These are phyloP conservation scores for Ceratocystis lukuohia DNA, from an alignment of 2,329 filamentous ascomycete genomes.

Conservation along the genomic window DNA sequence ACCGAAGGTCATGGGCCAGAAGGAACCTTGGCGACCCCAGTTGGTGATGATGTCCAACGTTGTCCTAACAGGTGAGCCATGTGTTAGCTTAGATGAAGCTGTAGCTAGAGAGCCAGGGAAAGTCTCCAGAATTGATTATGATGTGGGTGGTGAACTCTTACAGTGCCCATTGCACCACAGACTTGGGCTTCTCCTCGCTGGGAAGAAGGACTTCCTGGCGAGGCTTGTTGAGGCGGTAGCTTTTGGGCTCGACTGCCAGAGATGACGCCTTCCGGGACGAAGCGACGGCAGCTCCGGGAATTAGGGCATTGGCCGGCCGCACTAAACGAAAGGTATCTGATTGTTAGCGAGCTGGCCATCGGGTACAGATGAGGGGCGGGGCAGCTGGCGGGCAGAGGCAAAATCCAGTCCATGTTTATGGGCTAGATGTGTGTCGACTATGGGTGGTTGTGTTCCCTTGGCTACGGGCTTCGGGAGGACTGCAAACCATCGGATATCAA, in stretches of 20 bases:
- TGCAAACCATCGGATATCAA: neutral
- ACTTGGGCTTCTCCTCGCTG: slow-evolving; percentile 68
- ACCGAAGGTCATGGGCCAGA: slow-evolving; percentile 83
- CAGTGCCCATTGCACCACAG: slow-evolving; percentile 73
- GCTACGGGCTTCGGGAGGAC: neutral
- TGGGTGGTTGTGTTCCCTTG: neutral
- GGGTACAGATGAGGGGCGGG: neutral
- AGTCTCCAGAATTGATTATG: no score
- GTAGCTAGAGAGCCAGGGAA: neutral
- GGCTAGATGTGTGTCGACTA: neutral
- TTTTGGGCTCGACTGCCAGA: slow-evolving; percentile 39
- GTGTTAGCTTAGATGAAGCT: neutral
- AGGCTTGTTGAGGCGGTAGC: slow-evolving; percentile 29
- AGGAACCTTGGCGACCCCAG: slow-evolving; percentile 71
- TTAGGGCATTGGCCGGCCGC: slow-evolving; percentile 49
- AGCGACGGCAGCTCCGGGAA: slow-evolving; percentile 52
- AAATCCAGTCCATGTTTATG: neutral
- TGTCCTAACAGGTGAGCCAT: slow-evolving; percentile 38
- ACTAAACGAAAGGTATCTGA: slow-evolving; percentile 32
- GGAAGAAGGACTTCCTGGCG: slow-evolving; percentile 59
- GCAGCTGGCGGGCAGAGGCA: slow-evolving; percentile 5
- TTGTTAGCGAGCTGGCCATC: neutral
- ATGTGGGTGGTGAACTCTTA: slow-evolving; percentile 35
- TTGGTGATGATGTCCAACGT: slow-evolving; percentile 68
- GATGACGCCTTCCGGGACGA: slow-evolving; percentile 50